A percentile compares a stretch with the other conserved stretches of the same genome.
Evolutionary conservation across 2,329 filamentous ascomycete species (phyloP).

Genomic region (Neonectria sp.): DNA sequence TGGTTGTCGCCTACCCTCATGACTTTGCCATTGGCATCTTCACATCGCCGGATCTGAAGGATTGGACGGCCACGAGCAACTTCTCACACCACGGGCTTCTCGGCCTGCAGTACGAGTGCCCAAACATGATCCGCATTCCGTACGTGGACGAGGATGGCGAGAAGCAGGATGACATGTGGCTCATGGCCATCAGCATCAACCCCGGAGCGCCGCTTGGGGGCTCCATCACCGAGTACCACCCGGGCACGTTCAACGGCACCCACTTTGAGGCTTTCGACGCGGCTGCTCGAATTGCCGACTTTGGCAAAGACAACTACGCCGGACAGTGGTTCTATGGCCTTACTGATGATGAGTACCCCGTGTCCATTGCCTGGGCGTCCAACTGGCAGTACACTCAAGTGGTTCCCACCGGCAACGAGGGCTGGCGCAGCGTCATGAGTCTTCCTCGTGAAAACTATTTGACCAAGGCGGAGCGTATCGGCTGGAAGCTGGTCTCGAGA

Average conservation of each 20-base stretch:
- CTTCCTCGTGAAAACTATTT: slow-evolving; percentile 65
- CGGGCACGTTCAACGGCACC: slow-evolving; percentile 75
- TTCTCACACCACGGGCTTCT: slow-evolving; percentile 68
- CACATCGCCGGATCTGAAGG: slow-evolving; percentile 70
- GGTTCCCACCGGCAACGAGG: slow-evolving; percentile 50
- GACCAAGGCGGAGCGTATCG: slow-evolving; percentile 64
- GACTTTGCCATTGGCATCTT: slow-evolving; percentile 74
- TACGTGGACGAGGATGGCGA: slow-evolving; percentile 54
- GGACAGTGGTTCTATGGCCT: slow-evolving; percentile 53
- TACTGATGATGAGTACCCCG: slow-evolving; percentile 44
- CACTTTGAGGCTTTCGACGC: slow-evolving; percentile 62
- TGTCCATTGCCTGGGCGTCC: slow-evolving; percentile 55
- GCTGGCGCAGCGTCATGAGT: slow-evolving; percentile 52
- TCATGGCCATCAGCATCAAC: slow-evolving; percentile 69
- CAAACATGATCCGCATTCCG: slow-evolving; percentile 72
- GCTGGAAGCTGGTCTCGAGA: slow-evolving; percentile 65
- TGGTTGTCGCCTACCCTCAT: slow-evolving; percentile 65
- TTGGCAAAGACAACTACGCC: slow-evolving; percentile 56
- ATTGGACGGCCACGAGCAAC: slow-evolving; percentile 69
- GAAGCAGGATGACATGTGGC: slow-evolving; percentile 50
- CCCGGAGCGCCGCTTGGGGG: slow-evolving; percentile 71
- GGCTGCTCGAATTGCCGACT: slow-evolving; percentile 50
- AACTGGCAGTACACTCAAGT: slow-evolving; percentile 53
- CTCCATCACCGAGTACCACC: slow-evolving; percentile 69
- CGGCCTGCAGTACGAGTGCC: slow-evolving; percentile 74